A percentile compares a stretch with the other conserved stretches of the same genome.
phyloP scores from a whole-genome alignment of 2,329 filamentous ascomycete species.

The Claviceps fusiformis region DNA sequence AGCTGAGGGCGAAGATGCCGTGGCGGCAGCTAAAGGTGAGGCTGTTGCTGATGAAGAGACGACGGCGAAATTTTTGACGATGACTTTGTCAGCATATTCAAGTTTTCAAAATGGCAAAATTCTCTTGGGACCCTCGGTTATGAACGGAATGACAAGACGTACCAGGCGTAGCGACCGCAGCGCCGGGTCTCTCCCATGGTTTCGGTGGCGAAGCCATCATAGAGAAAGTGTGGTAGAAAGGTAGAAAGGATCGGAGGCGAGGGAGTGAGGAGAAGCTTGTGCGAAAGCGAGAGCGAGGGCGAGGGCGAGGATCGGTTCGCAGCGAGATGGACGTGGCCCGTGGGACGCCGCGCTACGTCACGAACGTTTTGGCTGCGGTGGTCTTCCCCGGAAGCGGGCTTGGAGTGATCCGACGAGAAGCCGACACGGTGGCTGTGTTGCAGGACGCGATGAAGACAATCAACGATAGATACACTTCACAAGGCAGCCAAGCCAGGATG shows the following conservation, averaged over 20 bases:
- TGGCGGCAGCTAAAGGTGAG: not conserved
- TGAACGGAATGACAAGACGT: slow-evolving; percentile 16
- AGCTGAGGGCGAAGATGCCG: slow-evolving; percentile 14
- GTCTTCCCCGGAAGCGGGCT: not conserved
- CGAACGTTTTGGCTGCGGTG: not conserved
- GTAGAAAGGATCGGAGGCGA: not conserved
- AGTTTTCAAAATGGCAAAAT: not conserved
- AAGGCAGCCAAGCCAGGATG: not conserved
- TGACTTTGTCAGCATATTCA: slow-evolving; percentile 13
- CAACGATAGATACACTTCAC: not conserved
- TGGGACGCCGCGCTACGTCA: slow-evolving; percentile 3
- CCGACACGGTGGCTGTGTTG: not conserved
- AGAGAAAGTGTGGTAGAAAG: not conserved
- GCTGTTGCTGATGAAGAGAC: slow-evolving; percentile 23
- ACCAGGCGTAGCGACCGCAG: slow-evolving; percentile 35
- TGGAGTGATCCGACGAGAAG: slow-evolving; percentile 1
- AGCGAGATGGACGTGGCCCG: not conserved
- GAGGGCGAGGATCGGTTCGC: too few species aligned
- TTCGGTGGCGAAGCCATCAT: slow-evolving; percentile 76
- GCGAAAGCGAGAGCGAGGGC: too few species aligned
- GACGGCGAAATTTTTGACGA: slow-evolving; percentile 10
- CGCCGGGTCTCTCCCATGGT: slow-evolving; percentile 81
- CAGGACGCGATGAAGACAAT: not conserved
- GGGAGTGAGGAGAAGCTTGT: too few species aligned
- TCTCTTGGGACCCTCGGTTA: not conserved